Conservation (phyloP, 208 protist species). For the Trypanosoma brucei region DNA sequence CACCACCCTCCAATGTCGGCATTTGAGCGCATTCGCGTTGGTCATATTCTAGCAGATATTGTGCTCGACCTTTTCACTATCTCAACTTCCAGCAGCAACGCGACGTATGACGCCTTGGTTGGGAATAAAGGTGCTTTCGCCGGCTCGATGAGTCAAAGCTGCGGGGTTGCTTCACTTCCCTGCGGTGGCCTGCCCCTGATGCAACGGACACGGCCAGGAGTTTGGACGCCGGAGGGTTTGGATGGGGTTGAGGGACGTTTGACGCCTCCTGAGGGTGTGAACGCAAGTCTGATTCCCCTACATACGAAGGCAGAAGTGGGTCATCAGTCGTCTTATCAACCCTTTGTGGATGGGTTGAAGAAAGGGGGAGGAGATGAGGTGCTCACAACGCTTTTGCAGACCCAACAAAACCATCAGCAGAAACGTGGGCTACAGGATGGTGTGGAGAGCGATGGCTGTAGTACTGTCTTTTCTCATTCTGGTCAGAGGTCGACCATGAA, state of each 20-base stretch:
- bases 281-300: too few relatives aligned
- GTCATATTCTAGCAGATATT: slow-evolving; percentile 47
- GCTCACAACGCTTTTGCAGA: too few relatives aligned
- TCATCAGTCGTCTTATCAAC: too few relatives aligned
- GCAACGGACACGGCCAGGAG: too few relatives aligned
- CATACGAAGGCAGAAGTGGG: too few relatives aligned
- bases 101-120: slow-evolving; percentile 11
- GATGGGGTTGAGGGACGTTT: too few relatives aligned
- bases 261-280: too few relatives aligned
- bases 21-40: slow-evolving; percentile 54
- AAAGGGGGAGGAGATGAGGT: too few relatives aligned
- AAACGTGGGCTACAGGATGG: neutral
- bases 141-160: neutral
- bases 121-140: neutral
- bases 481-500: neutral
- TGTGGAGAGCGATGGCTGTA: slow-evolving; percentile 8
- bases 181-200: too few relatives aligned
- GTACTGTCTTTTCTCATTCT: neutral
- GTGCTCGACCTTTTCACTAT: slow-evolving; percentile 42
- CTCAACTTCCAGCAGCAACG: slow-evolving; percentile 17
- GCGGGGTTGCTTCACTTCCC: neutral
- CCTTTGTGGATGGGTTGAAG: too few relatives aligned
- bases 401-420: too few relatives aligned
- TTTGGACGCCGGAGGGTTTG: too few relatives aligned
- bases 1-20: slow-evolving; percentile 27